Evolutionary conservation across 352 stramenopile genomes (phyloP).

Genomic region (Globisporangium radiosum): DNA sequence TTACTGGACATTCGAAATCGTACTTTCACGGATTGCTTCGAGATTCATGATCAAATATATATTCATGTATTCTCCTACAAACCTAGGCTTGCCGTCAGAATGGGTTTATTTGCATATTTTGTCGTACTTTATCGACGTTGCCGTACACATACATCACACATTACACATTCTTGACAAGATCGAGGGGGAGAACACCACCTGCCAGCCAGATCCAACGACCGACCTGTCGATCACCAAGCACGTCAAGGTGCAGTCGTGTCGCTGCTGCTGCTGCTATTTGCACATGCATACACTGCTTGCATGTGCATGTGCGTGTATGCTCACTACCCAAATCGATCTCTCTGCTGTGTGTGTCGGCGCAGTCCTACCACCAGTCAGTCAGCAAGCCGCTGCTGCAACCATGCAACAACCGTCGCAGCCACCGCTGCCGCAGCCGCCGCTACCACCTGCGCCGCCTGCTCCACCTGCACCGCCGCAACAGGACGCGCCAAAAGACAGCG

Average conservation of each 20-base stretch:
- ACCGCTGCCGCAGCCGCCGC: constrained; percentile 15
- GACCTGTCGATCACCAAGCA: not conserved
- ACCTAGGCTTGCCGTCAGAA: no score
- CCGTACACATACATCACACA: no score
- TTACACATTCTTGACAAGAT: no score
- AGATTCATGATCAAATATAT: no score
- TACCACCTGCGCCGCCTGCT: constrained; percentile 5
- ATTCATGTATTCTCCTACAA: no score
- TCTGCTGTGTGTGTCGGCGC: not conserved
- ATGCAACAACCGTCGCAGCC: constrained; percentile 7
- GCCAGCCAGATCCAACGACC: not conserved
- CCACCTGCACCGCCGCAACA: constrained; percentile 3
- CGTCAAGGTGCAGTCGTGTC: not conserved
- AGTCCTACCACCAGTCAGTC: not conserved
- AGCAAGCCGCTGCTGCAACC: not conserved
- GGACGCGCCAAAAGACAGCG: constrained; percentile 30
- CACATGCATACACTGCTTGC: not conserved
- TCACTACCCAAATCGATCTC: not conserved
- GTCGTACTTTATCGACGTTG: no score
- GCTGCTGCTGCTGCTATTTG: not conserved
- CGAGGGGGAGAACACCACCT: no score
- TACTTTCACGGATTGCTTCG: not conserved
- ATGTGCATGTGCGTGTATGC: not conserved
- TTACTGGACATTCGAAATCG: not conserved
- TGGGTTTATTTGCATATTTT: no score